Percentiles rank a stretch among this genome's conserved stretches.
Evolutionary conservation across 176 grass and related monocot species (phyloP).

Genomic region (Eleusine indica): DNA sequence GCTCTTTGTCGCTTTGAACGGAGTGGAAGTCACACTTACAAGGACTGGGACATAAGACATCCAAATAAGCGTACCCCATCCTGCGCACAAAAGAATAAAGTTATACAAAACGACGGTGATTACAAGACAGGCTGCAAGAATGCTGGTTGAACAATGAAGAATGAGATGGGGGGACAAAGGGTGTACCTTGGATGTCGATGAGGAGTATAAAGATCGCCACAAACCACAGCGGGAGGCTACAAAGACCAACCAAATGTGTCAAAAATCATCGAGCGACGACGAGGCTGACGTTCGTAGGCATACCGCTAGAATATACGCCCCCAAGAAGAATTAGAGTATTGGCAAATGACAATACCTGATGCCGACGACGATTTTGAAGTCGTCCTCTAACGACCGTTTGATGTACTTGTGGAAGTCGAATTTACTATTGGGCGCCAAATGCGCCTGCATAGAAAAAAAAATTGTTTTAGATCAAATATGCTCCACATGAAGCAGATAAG

Average conservation of each 20-base stretch:
- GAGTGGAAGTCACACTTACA: constrained; percentile 42
- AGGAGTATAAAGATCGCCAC: constrained; percentile 62
- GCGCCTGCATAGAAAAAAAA: constrained; percentile 47
- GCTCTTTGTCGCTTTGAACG: background rate
- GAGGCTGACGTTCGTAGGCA: background rate
- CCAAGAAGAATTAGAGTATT: background rate
- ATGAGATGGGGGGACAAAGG: background rate
- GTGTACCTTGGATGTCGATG: constrained; percentile 42
- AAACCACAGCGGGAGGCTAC: constrained; percentile 67
- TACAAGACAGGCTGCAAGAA: background rate
- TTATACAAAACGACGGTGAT: constrained; percentile 5
- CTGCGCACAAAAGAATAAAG: constrained; percentile 18
- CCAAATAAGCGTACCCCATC: constrained; percentile 43
- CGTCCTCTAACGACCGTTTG: constrained; percentile 86
- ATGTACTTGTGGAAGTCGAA: constrained; percentile 94
- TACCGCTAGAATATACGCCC: background rate
- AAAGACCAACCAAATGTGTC: constrained; percentile 25
- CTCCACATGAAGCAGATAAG: too few species aligned
- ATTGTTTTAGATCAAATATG: background rate
- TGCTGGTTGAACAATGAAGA: background rate
- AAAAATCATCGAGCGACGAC: background rate
- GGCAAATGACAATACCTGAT: constrained; percentile 56
- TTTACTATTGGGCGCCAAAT: constrained; percentile 60
- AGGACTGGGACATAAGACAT: constrained; percentile 59
- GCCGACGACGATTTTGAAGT: constrained; percentile 88